A percentile compares a stretch with the other conserved stretches of the same genome.
These are phyloP conservation scores for Cynara cardunculus DNA, from an alignment of 129 eudicot species.

Conservation along the genomic window DNA sequence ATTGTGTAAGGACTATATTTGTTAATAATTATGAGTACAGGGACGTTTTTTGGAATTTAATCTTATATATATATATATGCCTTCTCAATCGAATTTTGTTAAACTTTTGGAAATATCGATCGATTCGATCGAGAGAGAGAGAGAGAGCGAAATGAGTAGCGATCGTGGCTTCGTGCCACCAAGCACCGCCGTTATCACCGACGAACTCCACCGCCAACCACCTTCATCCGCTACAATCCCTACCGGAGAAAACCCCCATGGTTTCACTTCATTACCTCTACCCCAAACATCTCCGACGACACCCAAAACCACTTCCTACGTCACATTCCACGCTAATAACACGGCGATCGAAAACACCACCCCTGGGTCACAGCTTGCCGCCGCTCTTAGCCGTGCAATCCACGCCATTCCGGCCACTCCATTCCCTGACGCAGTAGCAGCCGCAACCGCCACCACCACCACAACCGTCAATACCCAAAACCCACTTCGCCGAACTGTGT, in stretches of 20 bases:
- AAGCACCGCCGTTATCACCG: neutral
- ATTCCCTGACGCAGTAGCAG: neutral
- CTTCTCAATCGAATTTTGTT: neutral
- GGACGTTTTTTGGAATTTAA: neutral
- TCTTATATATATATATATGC: neutral
- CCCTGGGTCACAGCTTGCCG: constrained; percentile 2
- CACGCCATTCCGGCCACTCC: neutral
- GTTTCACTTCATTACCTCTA: neutral
- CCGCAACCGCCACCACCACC: neutral
- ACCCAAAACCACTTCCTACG: neutral
- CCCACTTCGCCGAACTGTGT: neutral
- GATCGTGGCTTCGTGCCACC: constrained; percentile 4
- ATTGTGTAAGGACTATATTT: neutral
- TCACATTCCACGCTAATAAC: neutral
- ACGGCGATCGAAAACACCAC: neutral
- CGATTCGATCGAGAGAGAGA: neutral
- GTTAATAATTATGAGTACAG: neutral
- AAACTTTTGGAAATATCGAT: neutral
- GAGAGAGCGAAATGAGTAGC: neutral
- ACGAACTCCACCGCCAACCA: constrained; percentile 7
- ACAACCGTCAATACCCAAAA: neutral
- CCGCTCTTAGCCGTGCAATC: constrained; percentile 18
- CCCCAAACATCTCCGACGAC: neutral
- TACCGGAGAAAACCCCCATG: neutral
- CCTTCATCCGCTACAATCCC: neutral